Percentiles rank a stretch among this genome's conserved stretches.
These are phyloP conservation scores for Houttuynia cordata DNA, from an alignment of 164 flowering plant genomes.

Conservation along the genomic window DNA sequence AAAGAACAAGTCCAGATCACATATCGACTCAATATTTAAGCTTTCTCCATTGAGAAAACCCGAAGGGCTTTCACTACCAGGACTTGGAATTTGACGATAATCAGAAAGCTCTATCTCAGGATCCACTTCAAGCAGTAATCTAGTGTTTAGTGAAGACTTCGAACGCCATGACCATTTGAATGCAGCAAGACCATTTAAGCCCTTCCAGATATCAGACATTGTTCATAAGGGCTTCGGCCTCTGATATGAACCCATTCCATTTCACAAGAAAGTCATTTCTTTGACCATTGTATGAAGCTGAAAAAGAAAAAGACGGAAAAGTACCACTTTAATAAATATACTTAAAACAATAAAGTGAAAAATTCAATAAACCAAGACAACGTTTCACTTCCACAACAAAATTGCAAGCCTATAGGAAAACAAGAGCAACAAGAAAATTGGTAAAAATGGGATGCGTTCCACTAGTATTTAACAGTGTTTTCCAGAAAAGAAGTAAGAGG, in stretches of 20 bases:
- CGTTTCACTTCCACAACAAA: too few species aligned
- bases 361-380: too few species aligned
- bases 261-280: constrained; percentile 9
- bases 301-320: too few species aligned
- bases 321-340: too few species aligned
- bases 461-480: too few species aligned
- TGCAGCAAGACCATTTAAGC: constrained; percentile 29
- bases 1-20: constrained; percentile 90
- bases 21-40: constrained; percentile 60
- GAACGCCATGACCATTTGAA: constrained; percentile 51
- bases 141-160: constrained; percentile 46
- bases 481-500: too few species aligned
- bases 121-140: constrained; percentile 48
- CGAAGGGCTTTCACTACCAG: constrained; percentile 96
- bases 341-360: too few species aligned
- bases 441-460: too few species aligned
- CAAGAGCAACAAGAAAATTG: too few species aligned
- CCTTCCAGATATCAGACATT: constrained; percentile 64
- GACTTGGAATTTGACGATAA: constrained; percentile 59
- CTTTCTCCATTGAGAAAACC: constrained; percentile 87
- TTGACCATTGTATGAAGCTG: neutral
- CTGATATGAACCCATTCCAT: constrained; percentile 49
- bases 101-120: constrained; percentile 87
- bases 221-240: constrained; percentile 34
- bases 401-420: too few species aligned